Evolutionary conservation across 495 filamentous ascomycete genomes (phyloP).

Genomic region (Penicillium manginii): DNA sequence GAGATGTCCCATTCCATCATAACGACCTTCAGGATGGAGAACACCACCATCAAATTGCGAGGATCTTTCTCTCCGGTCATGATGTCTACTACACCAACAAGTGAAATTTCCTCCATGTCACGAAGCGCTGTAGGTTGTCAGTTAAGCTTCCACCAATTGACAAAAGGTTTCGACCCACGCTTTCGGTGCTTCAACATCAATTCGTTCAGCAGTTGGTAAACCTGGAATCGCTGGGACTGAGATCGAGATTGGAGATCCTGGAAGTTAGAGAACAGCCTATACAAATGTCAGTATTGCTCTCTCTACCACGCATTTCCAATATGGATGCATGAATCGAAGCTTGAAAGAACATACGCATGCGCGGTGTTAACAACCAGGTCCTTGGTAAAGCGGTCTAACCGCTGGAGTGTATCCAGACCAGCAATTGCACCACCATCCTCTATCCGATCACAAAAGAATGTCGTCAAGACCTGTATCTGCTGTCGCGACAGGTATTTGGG

Average conservation of each 20-base stretch:
- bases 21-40: slow-evolving; percentile 71
- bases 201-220: slow-evolving; percentile 65
- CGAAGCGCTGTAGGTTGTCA: slow-evolving; percentile 48
- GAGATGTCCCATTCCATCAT: slow-evolving; percentile 71
- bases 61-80: slow-evolving; percentile 80
- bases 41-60: slow-evolving; percentile 76
- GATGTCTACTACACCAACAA: slow-evolving; percentile 66
- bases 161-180: slow-evolving; percentile 41
- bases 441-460: slow-evolving; percentile 64
- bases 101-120: slow-evolving; percentile 60
- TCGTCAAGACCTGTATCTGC: slow-evolving; percentile 63
- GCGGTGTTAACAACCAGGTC: slow-evolving; percentile 51
- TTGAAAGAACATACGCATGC: slow-evolving; percentile 47
- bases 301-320: neutral
- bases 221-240: slow-evolving; percentile 62
- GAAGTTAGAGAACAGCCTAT: slow-evolving; percentile 54
- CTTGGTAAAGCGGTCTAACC: slow-evolving; percentile 51
- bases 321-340: neutral
- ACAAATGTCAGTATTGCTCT: slow-evolving; percentile 18
- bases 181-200: slow-evolving; percentile 67
- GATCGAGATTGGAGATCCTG: slow-evolving; percentile 65
- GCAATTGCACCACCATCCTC: slow-evolving; percentile 60
- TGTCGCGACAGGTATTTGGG: slow-evolving; percentile 65
- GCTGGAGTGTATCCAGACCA: slow-evolving; percentile 53
- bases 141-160: slow-evolving; percentile 2